A percentile compares a stretch with the other conserved stretches of the same genome.
Evolutionary conservation across 768 basidiomycete species (phyloP).

Genomic region (Rhizopogon vesiculosus): DNA sequence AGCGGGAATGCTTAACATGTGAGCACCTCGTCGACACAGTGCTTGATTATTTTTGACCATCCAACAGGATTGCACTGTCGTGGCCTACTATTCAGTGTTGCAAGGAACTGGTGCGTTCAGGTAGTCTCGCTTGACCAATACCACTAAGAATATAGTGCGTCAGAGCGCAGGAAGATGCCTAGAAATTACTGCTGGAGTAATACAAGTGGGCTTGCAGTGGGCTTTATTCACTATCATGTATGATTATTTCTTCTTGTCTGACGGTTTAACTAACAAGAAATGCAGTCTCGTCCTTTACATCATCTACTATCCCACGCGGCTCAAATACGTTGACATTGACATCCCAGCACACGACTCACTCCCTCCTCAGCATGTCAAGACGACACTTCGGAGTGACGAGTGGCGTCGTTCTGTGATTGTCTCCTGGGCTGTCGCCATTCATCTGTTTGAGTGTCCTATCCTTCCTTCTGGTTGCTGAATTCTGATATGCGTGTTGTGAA

Average conservation of each 20-base stretch:
- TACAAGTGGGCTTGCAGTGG: slow-evolving; percentile 85
- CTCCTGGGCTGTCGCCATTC: slow-evolving; percentile 63
- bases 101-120: slow-evolving; percentile 55
- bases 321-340: slow-evolving; percentile 59
- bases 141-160: background rate
- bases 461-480: background rate
- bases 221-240: slow-evolving; percentile 79
- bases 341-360: slow-evolving; percentile 38
- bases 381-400: slow-evolving; percentile 50
- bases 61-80: slow-evolving; percentile 72
- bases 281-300: slow-evolving; percentile 86
- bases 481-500: slow-evolving; percentile 18
- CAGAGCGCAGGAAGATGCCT: slow-evolving; percentile 70
- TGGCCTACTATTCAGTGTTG: slow-evolving; percentile 84
- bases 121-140: background rate
- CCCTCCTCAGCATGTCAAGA: slow-evolving; percentile 39
- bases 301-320: slow-evolving; percentile 82
- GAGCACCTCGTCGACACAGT: slow-evolving; percentile 13
- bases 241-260: slow-evolving; percentile 23
- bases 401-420: slow-evolving; percentile 80
- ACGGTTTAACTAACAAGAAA: background rate
- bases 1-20: slow-evolving; percentile 84
- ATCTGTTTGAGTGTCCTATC: slow-evolving; percentile 55
- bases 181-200: slow-evolving; percentile 74
- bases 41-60: background rate